phyloP scores from a whole-genome alignment of 2,329 filamentous ascomycete species.

The Coniochaeta prunicola region DNA sequence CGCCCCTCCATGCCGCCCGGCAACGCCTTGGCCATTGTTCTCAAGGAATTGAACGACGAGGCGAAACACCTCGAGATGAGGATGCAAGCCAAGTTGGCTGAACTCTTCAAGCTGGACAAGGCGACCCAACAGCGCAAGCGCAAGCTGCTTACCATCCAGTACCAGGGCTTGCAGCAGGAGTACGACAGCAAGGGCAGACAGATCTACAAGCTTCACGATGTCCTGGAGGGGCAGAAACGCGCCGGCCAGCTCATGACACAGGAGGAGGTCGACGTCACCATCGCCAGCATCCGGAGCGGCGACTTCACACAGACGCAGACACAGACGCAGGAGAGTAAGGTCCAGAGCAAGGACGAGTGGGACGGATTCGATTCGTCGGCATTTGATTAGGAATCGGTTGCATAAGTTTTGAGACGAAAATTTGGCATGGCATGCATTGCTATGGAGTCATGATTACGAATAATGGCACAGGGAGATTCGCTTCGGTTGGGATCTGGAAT shows the following conservation, averaged over 20 bases:
- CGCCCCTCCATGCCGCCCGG: conserved; percentile 64
- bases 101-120: conserved; percentile 60
- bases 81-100: conserved; percentile 44
- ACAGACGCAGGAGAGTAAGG: not conserved
- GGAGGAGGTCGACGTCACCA: conserved; percentile 57
- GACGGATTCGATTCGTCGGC: not conserved
- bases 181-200: conserved; percentile 71
- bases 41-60: conserved; percentile 77
- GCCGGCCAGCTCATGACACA: conserved; percentile 56
- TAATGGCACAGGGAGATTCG: not conserved
- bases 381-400: not conserved
- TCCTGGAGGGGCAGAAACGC: conserved; percentile 70
- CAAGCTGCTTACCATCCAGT: conserved; percentile 50
- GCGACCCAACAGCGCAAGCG: conserved; percentile 58
- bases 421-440: not conserved
- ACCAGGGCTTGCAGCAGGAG: conserved; percentile 53
- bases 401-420: not conserved
- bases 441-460: not conserved
- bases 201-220: conserved; percentile 77
- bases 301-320: not conserved
- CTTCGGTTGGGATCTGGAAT: not conserved
- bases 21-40: conserved; percentile 70
- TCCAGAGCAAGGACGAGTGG: not conserved
- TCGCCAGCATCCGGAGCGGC: conserved; percentile 39
- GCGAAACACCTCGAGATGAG: conserved; percentile 67